Evolutionary conservation across 805 yeast species (phyloP).

Genomic region (Wickerhamiella sergipiensis): DNA sequence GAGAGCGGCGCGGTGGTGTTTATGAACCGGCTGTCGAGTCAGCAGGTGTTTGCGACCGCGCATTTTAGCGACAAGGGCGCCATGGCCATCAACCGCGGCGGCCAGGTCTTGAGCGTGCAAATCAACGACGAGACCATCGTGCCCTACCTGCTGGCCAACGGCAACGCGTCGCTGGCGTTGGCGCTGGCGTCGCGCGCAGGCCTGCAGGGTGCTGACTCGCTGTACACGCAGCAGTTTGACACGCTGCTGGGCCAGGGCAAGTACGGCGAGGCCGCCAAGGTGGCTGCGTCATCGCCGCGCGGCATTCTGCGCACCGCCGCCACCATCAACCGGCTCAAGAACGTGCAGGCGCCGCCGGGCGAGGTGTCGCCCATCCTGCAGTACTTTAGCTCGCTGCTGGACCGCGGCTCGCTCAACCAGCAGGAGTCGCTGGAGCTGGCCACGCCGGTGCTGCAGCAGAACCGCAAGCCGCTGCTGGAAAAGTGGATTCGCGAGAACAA

Average conservation of each 20-base stretch:
- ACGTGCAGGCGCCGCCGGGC: constrained; percentile 84
- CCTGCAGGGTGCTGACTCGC: constrained; percentile 89
- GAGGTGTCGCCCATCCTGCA: constrained; percentile 88
- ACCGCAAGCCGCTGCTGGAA: constrained; percentile 82
- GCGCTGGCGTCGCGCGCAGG: constrained; percentile 90
- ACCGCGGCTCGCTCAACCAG: constrained; percentile 83
- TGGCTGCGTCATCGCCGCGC: constrained; percentile 89
- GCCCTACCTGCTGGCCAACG: constrained; percentile 77
- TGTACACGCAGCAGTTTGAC: constrained; percentile 85
- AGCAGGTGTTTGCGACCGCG: constrained; percentile 88
- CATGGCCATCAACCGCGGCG: constrained; percentile 83
- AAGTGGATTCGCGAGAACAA: constrained; percentile 95
- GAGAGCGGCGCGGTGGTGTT: constrained; percentile 87
- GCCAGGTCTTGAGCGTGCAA: constrained; percentile 89
- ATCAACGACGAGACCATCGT: constrained; percentile 71
- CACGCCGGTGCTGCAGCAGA: constrained; percentile 88
- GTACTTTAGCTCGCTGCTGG: constrained; percentile 81
- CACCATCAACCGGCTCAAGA: constrained; percentile 84
- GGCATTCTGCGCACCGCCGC: constrained; percentile 73
- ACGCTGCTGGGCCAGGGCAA: constrained; percentile 71
- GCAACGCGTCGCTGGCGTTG: constrained; percentile 77
- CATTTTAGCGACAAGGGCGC: constrained; percentile 70
- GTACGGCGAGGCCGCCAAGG: constrained; percentile 84
- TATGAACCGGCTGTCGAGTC: constrained; percentile 92
- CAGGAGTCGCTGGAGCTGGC: constrained; percentile 91